Evolutionary conservation across 139 green algal genomes (phyloP).

Genomic region (Volvox reticuliferus): DNA sequence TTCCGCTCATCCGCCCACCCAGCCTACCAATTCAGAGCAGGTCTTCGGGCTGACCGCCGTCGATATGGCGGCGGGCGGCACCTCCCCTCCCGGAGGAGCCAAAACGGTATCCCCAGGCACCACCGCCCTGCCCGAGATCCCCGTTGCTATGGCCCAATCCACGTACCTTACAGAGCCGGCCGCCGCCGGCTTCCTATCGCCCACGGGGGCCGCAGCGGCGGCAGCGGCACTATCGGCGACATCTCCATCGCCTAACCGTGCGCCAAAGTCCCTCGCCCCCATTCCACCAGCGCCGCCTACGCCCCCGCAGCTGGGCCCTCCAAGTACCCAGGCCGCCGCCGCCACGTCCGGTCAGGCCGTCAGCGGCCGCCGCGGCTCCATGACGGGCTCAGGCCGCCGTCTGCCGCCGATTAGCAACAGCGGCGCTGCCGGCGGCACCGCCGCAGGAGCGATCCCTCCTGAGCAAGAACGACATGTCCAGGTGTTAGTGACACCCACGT

Average conservation of each 20-base stretch:
- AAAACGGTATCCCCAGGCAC: not conserved
- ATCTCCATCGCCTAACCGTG: too few relatives aligned
- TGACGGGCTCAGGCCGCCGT: not conserved
- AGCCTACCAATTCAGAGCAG: not conserved
- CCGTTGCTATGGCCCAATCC: not conserved
- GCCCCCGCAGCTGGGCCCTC: not conserved
- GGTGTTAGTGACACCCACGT: not conserved
- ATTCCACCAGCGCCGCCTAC: not conserved
- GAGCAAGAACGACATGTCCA: not conserved
- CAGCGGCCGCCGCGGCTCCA: not conserved
- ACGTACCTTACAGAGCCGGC: not conserved
- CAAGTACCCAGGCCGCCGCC: not conserved
- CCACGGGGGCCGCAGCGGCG: too few relatives aligned
- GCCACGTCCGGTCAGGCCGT: not conserved
- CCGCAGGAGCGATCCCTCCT: not conserved
- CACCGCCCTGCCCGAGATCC: not conserved
- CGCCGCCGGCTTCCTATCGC: too few relatives aligned
- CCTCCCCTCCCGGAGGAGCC: not conserved
- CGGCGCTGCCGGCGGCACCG: not conserved
- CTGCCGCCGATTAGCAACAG: conserved; percentile 10
- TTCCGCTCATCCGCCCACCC: not conserved
- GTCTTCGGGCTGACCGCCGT: conserved; percentile 31
- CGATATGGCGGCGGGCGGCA: not conserved
- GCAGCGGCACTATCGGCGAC: too few relatives aligned
- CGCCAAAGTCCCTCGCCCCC: too few relatives aligned